Evolutionary conservation across 257 asterid genomes (phyloP).

Genomic region (Petunia axillaris): DNA sequence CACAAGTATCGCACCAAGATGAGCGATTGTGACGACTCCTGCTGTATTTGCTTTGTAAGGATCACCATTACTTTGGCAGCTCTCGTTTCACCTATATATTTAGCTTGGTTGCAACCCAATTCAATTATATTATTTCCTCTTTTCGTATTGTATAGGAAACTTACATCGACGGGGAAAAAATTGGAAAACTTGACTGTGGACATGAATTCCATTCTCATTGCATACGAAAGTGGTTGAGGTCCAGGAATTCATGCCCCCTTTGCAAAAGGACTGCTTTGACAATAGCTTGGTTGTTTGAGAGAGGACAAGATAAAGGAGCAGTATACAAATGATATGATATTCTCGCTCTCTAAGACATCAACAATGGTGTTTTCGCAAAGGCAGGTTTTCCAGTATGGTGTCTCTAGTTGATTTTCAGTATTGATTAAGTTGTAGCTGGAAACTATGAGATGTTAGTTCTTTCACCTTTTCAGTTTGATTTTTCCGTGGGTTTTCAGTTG

Average conservation of each 20-base stretch:
- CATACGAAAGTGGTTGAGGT: not conserved
- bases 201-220: constrained; percentile 13
- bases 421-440: not conserved
- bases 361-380: not conserved
- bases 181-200: not conserved
- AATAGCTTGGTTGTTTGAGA: not conserved
- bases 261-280: constrained; percentile 16
- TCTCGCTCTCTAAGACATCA: not conserved
- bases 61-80: not conserved
- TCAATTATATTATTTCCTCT: not conserved
- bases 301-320: not conserved
- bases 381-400: not conserved
- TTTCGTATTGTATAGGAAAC: not conserved
- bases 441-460: not conserved
- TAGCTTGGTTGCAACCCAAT: not conserved
- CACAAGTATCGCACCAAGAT: not conserved
- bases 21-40: not conserved
- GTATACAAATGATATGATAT: not conserved
- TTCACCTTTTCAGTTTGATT: not conserved
- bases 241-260: not conserved
- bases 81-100: not conserved
- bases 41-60: not conserved
- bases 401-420: not conserved
- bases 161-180: not conserved
- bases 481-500: too few species aligned